These are phyloP conservation scores for Acanthamoeba castellanii DNA, from an alignment of 208 protist species.

Conservation along the genomic window DNA sequence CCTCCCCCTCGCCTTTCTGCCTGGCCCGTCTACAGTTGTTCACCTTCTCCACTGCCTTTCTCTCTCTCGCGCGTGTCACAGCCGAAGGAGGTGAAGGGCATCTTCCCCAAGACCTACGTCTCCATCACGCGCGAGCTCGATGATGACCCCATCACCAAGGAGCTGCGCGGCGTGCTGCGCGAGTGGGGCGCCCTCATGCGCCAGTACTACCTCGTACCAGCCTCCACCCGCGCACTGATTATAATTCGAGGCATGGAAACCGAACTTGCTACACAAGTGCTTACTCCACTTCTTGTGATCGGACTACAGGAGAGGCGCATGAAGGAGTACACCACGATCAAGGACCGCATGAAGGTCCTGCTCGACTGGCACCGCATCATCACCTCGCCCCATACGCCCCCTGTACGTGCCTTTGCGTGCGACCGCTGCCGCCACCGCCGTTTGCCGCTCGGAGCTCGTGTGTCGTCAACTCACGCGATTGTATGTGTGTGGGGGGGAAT, in stretches of 20 bases:
- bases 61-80: background rate
- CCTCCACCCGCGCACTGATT: background rate
- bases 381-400: slow-evolving; percentile 69
- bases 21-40: background rate
- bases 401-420: slow-evolving; percentile 36
- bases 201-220: slow-evolving; percentile 60
- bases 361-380: slow-evolving; percentile 81
- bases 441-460: too few relatives aligned
- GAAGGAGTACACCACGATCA: slow-evolving; percentile 76
- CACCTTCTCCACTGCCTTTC: background rate
- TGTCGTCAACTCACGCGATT: too few relatives aligned
- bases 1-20: background rate
- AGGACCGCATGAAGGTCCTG: slow-evolving; percentile 78
- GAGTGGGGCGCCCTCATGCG: slow-evolving; percentile 74
- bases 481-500: background rate
- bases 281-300: background rate
- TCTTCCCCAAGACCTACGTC: slow-evolving; percentile 75
- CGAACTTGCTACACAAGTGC: too few relatives aligned
- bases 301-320: slow-evolving; percentile 73
- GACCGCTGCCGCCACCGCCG: background rate
- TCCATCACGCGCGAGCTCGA: slow-evolving; percentile 49
- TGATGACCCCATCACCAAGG: slow-evolving; percentile 72
- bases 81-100: slow-evolving; percentile 72
- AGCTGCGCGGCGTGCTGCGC: slow-evolving; percentile 67
- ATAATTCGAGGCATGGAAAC: background rate